A percentile compares a stretch with the other conserved stretches of the same genome.
These are phyloP conservation scores for Fusarium sp. DNA, from an alignment of 2,329 filamentous ascomycete genomes.

Conservation along the genomic window DNA sequence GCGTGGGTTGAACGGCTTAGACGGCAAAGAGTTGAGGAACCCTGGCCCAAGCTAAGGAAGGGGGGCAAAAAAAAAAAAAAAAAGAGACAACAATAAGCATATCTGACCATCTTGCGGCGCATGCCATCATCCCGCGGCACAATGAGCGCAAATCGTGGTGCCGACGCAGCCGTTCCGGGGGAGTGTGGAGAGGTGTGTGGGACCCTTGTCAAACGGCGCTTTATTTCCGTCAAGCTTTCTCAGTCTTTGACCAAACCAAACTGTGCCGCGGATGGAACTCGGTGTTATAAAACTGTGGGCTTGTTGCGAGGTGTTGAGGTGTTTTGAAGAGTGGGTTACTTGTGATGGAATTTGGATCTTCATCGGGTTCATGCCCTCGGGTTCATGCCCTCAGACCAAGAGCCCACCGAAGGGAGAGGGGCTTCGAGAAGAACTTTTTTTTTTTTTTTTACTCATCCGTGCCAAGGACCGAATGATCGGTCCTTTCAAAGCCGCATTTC, in stretches of 20 bases:
- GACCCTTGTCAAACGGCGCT: slow-evolving; percentile 17
- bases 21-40: slow-evolving; percentile 14
- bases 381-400: background rate
- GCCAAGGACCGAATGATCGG: slow-evolving; percentile 38
- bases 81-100: slow-evolving; percentile 42
- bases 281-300: slow-evolving; percentile 7
- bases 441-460: slow-evolving; percentile 3
- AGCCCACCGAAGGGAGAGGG: slow-evolving; percentile 5
- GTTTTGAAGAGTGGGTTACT: slow-evolving; percentile 7
- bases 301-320: background rate
- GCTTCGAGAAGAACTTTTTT: slow-evolving; percentile 35
- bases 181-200: slow-evolving; percentile 21
- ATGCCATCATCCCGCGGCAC: slow-evolving; percentile 44
- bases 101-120: slow-evolving; percentile 43
- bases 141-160: slow-evolving; percentile 42
- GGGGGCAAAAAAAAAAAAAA: background rate
- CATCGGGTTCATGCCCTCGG: background rate
- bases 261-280: background rate
- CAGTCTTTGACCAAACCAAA: no score
- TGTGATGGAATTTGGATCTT: slow-evolving; percentile 2
- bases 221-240: slow-evolving; percentile 28
- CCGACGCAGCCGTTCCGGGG: slow-evolving; percentile 45
- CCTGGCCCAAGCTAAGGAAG: background rate
- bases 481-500: slow-evolving; percentile 22
- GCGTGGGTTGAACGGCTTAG: slow-evolving; percentile 19